Base-by-base conservation (phyloP, 2,329 filamentous ascomycete species). In the Aspergillus flavus region DNA sequence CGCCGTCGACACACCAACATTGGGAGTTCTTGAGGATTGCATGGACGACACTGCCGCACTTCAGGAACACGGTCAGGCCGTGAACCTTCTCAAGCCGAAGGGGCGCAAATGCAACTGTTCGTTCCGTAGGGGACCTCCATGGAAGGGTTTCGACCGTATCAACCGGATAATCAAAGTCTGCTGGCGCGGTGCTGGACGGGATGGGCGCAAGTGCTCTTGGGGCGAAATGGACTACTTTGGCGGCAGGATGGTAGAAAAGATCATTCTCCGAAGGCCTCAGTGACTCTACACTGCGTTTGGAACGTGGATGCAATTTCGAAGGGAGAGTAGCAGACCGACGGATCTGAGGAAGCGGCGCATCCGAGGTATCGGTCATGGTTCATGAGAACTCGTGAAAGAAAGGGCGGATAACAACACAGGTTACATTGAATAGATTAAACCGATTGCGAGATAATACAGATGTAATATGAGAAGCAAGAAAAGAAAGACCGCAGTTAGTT, bases 1-100 rank as follows among this genome's bases (percentile, higher is more conserved):
- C 86, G 62, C 92, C 91, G 75, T 96, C 92, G 36, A 97, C 91
- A 75, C 91, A 96, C 94, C 94, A 97, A 74, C 91, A 96, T 78
- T 97, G 93, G 63, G 93, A 96, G 76, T 92, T 92, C 28, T 92
- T 92, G 58, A 97, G 81, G 66, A 97, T 95, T 12, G 94, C 91
- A 71, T 95, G 92, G 21, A 97, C 84, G 19, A 94, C 89, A 61
- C 87, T 88, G 64, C 92, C 92, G 67, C 93, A 96, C 77, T 91
- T 94, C 11, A 97, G 84, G 72, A 97, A 97, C 14, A 92, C 91
- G 19, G 95, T 92, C 11, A 92, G 92, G 23, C 92, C 91, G 9
- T 91, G 91, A 39, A 95, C 91, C 71, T 91, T 89, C 75, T 97
- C 96, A 66, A 97, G 92, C 66, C 90, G 87, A 64, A 97, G 85